Percentiles rank a stretch among this genome's conserved stretches.
These are phyloP conservation scores for Mycena pura DNA, from an alignment of 768 basidiomycete species.

Conservation along the genomic window DNA sequence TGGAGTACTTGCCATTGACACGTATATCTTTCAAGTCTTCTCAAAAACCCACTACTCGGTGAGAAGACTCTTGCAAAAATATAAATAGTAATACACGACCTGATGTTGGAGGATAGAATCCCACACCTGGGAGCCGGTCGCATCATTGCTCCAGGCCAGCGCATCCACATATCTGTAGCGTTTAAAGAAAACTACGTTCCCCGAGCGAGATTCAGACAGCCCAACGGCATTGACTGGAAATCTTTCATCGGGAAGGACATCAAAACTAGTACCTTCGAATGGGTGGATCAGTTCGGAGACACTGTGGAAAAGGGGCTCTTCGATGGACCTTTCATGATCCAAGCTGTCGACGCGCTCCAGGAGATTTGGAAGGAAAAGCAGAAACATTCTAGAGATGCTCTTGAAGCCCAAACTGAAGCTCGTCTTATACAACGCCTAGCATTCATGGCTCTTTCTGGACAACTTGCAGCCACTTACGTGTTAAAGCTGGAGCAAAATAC, in stretches of 20 bases:
- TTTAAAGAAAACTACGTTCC: conserved; percentile 1
- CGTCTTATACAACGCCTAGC: too few species aligned
- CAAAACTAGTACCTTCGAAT: background rate
- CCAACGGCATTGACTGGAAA: background rate
- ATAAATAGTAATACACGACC: too few species aligned
- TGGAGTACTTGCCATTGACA: background rate
- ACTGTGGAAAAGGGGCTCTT: conserved; percentile 3
- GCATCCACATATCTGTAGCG: background rate
- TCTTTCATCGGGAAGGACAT: background rate
- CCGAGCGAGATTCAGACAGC: background rate
- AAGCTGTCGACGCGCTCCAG: background rate
- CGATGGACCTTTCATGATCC: background rate
- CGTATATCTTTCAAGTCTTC: conserved; percentile 1
- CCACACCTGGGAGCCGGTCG: conserved; percentile 1
- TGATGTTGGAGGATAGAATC: too few species aligned
- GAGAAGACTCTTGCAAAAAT: too few species aligned
- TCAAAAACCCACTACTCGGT: too few species aligned
- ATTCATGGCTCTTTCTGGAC: too few species aligned
- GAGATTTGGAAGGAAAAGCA: background rate
- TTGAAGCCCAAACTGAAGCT: too few species aligned
- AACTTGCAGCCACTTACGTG: too few species aligned
- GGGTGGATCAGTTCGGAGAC: background rate
- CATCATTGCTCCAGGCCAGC: conserved; percentile 1
- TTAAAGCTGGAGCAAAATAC: too few species aligned
- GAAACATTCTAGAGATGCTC: too few species aligned